phyloP scores from a whole-genome alignment of 2,329 filamentous ascomycete species.

The Elsinoe australis region DNA sequence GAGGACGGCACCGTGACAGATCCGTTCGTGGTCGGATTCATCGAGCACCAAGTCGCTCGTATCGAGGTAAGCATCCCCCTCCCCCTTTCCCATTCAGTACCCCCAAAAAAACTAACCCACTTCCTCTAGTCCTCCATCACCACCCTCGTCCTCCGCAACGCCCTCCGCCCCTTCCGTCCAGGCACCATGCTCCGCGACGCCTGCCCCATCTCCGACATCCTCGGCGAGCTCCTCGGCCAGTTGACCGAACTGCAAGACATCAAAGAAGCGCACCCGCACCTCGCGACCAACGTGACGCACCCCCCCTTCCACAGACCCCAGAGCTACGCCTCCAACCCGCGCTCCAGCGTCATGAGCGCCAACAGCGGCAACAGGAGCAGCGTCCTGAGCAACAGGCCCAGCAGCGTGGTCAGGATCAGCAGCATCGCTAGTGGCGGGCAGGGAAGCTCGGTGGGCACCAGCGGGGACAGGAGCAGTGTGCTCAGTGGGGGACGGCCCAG shows the following conservation, averaged over 20 bases:
- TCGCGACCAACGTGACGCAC: background rate
- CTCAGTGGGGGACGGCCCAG: background rate
- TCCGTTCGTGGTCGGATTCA: constrained; percentile 75
- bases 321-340: background rate
- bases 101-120: background rate
- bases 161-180: constrained; percentile 62
- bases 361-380: constrained; percentile 1
- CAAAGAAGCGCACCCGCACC: constrained; percentile 10
- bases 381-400: constrained; percentile 1
- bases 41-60: constrained; percentile 90
- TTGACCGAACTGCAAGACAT: constrained; percentile 51
- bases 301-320: constrained; percentile 8
- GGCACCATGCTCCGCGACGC: constrained; percentile 61
- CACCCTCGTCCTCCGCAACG: constrained; percentile 69
- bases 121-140: constrained; percentile 65
- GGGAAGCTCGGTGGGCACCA: background rate
- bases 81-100: background rate
- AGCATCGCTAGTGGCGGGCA: background rate
- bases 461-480: constrained; percentile 6
- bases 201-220: constrained; percentile 66
- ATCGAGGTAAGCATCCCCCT: constrained; percentile 66
- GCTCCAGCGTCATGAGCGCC: background rate
- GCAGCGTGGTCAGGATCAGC: background rate
- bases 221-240: constrained; percentile 54
- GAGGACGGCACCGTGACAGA: constrained; percentile 81